Evolutionary conservation across 2,329 filamentous ascomycete species (phyloP).

Genomic region (Trematosphaeria pertusa): DNA sequence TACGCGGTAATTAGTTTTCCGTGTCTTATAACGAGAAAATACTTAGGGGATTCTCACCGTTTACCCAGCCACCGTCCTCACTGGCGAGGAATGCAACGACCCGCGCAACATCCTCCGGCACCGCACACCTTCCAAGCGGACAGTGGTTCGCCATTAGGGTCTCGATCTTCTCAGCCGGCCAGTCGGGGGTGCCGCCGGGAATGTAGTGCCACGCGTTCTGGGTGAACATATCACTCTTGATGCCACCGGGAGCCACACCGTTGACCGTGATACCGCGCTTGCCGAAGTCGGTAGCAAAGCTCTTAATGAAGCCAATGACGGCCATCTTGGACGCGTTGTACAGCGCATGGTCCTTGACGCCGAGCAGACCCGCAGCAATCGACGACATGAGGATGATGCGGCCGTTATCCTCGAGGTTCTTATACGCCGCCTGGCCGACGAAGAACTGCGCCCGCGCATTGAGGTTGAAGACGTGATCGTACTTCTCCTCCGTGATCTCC

Average conservation of each 20-base stretch:
- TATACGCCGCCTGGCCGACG: slow-evolving; percentile 76
- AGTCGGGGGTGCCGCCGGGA: slow-evolving; percentile 57
- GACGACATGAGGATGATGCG: slow-evolving; percentile 77
- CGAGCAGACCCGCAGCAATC: slow-evolving; percentile 71
- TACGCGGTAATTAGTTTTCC: slow-evolving; percentile 13
- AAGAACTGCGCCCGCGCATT: slow-evolving; percentile 78
- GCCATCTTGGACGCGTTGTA: slow-evolving; percentile 77
- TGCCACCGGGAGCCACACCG: slow-evolving; percentile 73
- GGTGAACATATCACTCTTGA: slow-evolving; percentile 80
- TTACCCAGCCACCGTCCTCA: slow-evolving; percentile 51
- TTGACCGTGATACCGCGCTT: slow-evolving; percentile 73
- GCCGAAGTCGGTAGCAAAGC: slow-evolving; percentile 75
- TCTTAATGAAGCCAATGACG: slow-evolving; percentile 74
- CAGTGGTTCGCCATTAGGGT: slow-evolving; percentile 58
- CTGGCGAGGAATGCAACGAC: slow-evolving; percentile 50
- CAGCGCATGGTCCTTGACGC: slow-evolving; percentile 73
- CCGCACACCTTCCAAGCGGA: slow-evolving; percentile 57
- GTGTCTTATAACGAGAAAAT: neutral
- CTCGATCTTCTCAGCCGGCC: slow-evolving; percentile 59
- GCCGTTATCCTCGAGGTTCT: slow-evolving; percentile 72
- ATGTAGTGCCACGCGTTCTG: slow-evolving; percentile 65
- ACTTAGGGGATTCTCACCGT: slow-evolving; percentile 26
- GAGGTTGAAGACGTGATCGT: slow-evolving; percentile 72
- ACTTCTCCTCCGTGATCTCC: slow-evolving; percentile 73
- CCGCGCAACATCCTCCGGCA: slow-evolving; percentile 54